These are phyloP conservation scores for Oleoguttula mirabilis DNA, from an alignment of 495 filamentous ascomycete genomes.

Conservation along the genomic window DNA sequence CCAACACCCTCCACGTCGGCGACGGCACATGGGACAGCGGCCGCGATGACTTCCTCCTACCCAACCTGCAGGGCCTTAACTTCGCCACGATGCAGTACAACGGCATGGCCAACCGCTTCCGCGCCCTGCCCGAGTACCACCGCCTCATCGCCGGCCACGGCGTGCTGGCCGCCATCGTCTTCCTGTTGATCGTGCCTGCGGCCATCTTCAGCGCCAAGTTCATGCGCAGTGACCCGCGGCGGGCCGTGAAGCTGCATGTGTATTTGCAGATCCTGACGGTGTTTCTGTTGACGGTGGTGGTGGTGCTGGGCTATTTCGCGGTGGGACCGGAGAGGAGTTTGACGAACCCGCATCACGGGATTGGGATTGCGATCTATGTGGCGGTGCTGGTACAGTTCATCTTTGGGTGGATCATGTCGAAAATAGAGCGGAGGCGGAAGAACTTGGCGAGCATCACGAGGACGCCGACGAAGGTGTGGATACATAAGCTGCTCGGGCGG, in stretches of 20 bases:
- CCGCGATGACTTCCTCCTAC: slow-evolving; percentile 76
- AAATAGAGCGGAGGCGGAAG: slow-evolving; percentile 37
- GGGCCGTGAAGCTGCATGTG: slow-evolving; percentile 66
- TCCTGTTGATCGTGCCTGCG: slow-evolving; percentile 68
- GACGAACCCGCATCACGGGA: slow-evolving; percentile 83
- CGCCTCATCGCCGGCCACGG: slow-evolving; percentile 71
- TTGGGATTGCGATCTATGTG: slow-evolving; percentile 81
- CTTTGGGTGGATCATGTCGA: slow-evolving; percentile 60
- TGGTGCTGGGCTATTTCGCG: slow-evolving; percentile 67
- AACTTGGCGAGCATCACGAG: slow-evolving; percentile 38
- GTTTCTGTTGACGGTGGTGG: slow-evolving; percentile 55
- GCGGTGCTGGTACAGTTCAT: slow-evolving; percentile 69
- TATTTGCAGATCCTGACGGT: slow-evolving; percentile 78
- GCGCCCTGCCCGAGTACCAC: slow-evolving; percentile 62
- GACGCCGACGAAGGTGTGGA: slow-evolving; percentile 58
- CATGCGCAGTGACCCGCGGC: slow-evolving; percentile 42
- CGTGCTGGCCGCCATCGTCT: slow-evolving; percentile 74
- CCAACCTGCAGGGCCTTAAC: slow-evolving; percentile 75
- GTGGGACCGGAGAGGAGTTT: slow-evolving; percentile 64
- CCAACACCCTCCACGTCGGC: slow-evolving; percentile 71
- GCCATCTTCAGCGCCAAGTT: slow-evolving; percentile 72
- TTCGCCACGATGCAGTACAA: slow-evolving; percentile 94
- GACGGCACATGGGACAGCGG: slow-evolving; percentile 84
- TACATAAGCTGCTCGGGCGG: slow-evolving; percentile 81
- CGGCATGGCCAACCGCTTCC: slow-evolving; percentile 81